These are phyloP conservation scores for Apophysomyces ossiformis DNA, from an alignment of 371 early-diverging fungal species.

Conservation along the genomic window DNA sequence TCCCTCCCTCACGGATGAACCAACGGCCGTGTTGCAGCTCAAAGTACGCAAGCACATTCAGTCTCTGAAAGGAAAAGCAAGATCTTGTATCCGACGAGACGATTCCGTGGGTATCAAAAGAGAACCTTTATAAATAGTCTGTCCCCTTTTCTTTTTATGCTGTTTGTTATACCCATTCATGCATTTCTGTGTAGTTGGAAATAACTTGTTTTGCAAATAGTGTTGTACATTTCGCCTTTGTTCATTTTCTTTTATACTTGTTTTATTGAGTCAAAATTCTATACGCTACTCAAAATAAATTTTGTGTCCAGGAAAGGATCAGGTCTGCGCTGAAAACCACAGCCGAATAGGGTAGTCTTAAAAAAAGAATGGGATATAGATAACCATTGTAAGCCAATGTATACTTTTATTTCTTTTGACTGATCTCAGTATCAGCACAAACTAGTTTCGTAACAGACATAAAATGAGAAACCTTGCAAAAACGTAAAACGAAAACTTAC, in stretches of 20 bases:
- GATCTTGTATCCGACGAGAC: background rate
- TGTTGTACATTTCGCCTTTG: constrained; percentile 11
- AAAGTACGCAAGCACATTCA: constrained; percentile 10
- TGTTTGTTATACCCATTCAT: constrained; percentile 11
- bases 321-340: background rate
- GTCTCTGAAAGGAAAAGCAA: constrained; percentile 16
- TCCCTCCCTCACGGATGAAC: constrained; percentile 13
- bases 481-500: too few species aligned
- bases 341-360: too few species aligned
- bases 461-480: too few species aligned
- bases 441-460: too few species aligned
- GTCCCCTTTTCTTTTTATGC: background rate
- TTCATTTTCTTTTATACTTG: constrained; percentile 1
- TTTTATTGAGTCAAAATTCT: too few species aligned
- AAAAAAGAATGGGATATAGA: too few species aligned
- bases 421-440: too few species aligned
- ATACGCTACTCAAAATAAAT: too few species aligned
- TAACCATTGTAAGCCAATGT: too few species aligned
- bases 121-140: constrained; percentile 9
- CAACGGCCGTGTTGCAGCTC: constrained; percentile 16
- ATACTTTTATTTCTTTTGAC: too few species aligned
- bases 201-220: constrained; percentile 9
- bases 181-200: constrained; percentile 9
- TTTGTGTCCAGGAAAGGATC: too few species aligned
- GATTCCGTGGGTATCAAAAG: constrained; percentile 1